These are phyloP conservation scores for Vigna radiata DNA, from an alignment of 306 rosid genomes.

Conservation along the genomic window DNA sequence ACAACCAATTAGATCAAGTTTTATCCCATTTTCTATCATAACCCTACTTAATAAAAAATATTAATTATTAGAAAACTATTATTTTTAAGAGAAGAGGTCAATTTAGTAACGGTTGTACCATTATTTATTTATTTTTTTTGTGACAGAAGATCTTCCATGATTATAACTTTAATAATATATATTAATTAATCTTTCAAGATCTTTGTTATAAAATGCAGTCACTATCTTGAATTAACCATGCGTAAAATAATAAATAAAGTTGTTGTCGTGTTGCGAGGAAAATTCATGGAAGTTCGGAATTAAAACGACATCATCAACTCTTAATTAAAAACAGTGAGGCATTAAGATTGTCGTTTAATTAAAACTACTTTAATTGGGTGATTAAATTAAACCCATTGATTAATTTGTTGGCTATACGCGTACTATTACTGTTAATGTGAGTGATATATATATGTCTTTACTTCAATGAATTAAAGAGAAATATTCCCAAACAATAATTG, in stretches of 20 bases:
- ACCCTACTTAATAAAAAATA: background rate
- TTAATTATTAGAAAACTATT: background rate
- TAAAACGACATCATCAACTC: slow-evolving; percentile 19
- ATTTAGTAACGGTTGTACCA: background rate
- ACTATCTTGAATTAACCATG: background rate
- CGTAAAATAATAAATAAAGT: slow-evolving; percentile 1
- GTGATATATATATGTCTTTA: no score
- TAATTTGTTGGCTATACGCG: no score
- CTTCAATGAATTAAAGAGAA: no score
- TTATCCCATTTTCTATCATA: background rate
- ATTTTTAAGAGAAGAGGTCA: slow-evolving; percentile 1
- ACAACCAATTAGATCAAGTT: background rate
- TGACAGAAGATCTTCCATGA: slow-evolving; percentile 4
- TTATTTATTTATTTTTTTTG: background rate
- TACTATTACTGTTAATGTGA: no score
- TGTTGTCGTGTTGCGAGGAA: background rate
- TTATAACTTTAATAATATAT: background rate
- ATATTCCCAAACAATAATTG: no score
- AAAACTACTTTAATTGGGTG: slow-evolving; percentile 6
- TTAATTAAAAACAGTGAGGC: background rate
- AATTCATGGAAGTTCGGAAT: slow-evolving; percentile 36
- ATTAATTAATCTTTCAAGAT: slow-evolving; percentile 22
- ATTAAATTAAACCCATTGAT: background rate
- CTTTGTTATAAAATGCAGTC: background rate
- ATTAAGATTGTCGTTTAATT: background rate